phyloP scores from a whole-genome alignment of 805 yeast species.

The Hanseniaspora lachancei region DNA sequence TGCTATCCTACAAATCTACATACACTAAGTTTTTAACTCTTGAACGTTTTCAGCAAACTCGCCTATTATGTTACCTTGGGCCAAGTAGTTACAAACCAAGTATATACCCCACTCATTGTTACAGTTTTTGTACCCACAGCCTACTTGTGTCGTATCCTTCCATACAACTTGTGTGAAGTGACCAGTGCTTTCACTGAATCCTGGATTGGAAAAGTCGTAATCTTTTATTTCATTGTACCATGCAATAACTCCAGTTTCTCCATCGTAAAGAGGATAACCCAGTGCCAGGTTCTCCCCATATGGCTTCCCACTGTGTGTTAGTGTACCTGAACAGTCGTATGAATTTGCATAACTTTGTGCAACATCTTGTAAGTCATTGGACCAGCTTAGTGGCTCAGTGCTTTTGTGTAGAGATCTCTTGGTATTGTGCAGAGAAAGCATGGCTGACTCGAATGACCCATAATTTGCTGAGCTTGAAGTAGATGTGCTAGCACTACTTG shows the following conservation, averaged over 20 bases:
- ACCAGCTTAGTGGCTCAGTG: constrained; percentile 38
- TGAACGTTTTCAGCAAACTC: constrained; percentile 32
- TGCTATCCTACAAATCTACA: too few species aligned
- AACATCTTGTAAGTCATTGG: constrained; percentile 35
- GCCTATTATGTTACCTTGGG: constrained; percentile 59
- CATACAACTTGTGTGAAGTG: constrained; percentile 81
- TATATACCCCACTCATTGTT: constrained; percentile 42
- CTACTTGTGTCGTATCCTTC: constrained; percentile 53
- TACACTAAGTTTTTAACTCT: constrained; percentile 10
- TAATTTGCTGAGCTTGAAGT: constrained; percentile 15
- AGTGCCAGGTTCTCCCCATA: constrained; percentile 76
- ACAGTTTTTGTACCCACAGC: constrained; percentile 65
- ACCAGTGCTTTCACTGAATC: constrained; percentile 41
- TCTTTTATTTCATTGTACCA: constrained; percentile 60
- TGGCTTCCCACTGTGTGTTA: constrained; percentile 57
- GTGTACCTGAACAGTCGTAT: constrained; percentile 41
- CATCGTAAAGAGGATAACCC: constrained; percentile 36
- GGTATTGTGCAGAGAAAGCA: constrained; percentile 50
- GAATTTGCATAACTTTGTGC: constrained; percentile 46
- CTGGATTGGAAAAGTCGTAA: constrained; percentile 42
- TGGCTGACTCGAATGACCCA: constrained; percentile 25
- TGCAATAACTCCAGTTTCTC: constrained; percentile 46
- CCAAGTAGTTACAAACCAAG: constrained; percentile 60
- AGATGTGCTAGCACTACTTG: background rate
- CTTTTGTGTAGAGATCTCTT: constrained; percentile 43